These are phyloP conservation scores for Colletotrichum destructivum DNA, from an alignment of 2,329 filamentous ascomycete species.

Conservation along the genomic window DNA sequence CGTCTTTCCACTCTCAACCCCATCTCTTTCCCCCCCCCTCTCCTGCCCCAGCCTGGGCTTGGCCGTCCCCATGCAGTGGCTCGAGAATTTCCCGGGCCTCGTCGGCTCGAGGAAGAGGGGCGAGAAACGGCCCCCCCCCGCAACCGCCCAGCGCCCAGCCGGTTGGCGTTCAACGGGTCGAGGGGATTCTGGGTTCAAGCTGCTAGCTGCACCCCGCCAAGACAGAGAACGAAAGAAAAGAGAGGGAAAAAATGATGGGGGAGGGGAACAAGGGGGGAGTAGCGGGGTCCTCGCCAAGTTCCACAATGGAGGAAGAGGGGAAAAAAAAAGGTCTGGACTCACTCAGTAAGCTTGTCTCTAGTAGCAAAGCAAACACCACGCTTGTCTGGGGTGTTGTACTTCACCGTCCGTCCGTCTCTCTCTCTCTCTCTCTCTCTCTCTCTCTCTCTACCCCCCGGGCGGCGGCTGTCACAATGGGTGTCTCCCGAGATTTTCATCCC, in stretches of 20 bases:
- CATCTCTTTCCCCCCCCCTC: conserved; percentile 2
- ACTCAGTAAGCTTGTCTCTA: not conserved
- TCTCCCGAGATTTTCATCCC: not conserved
- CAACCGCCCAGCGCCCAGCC: conserved; percentile 13
- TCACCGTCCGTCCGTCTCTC: no score
- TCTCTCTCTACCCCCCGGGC: not conserved
- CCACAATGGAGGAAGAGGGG: not conserved
- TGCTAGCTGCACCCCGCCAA: conserved; percentile 2
- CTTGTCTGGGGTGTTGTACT: no score
- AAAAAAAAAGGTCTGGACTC: no score
- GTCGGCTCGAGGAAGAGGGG: conserved; percentile 1
- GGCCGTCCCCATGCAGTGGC: conserved; percentile 6
- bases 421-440: no score
- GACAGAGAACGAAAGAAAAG: not conserved
- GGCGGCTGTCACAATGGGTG: not conserved
- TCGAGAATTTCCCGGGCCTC: conserved; percentile 36
- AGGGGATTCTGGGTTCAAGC: not conserved
- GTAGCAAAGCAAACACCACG: not conserved
- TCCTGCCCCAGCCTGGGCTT: not conserved
- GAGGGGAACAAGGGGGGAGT: no score
- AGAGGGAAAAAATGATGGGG: not conserved
- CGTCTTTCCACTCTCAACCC: not conserved
- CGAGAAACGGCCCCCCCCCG: not conserved
- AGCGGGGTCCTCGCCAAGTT: not conserved
- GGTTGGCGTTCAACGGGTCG: conserved; percentile 9